These are phyloP conservation scores for Cephaloascus albidus DNA, from an alignment of 805 yeast species.

Conservation along the genomic window DNA sequence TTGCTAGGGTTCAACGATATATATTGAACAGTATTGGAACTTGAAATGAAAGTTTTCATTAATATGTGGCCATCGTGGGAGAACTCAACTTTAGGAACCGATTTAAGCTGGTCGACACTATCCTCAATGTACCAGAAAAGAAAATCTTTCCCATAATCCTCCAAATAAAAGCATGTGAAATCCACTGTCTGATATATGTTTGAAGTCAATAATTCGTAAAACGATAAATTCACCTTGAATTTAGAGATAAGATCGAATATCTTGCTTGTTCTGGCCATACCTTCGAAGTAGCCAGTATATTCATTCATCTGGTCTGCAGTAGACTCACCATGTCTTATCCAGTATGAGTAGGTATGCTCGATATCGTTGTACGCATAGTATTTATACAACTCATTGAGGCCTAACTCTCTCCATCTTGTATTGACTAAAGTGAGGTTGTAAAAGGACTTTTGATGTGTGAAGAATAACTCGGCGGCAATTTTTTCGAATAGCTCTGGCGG, in stretches of 20 bases:
- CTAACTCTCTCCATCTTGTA: background rate
- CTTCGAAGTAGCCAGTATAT: background rate
- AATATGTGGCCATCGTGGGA: conserved; percentile 1
- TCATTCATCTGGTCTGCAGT: background rate
- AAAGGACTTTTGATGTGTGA: background rate
- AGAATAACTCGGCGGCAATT: background rate
- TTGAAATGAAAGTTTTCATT: background rate
- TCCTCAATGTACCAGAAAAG: conserved; percentile 4
- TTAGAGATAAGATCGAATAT: background rate
- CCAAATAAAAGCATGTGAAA: conserved; percentile 4
- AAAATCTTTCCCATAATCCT: conserved; percentile 4
- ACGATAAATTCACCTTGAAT: conserved; percentile 2
- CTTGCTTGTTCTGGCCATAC: background rate
- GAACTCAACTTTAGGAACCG: conserved; percentile 1
- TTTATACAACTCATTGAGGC: background rate
- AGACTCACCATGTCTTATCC: background rate
- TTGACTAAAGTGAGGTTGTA: background rate
- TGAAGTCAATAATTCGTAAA: conserved; percentile 1
- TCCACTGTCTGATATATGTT: conserved; percentile 1
- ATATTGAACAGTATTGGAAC: background rate
- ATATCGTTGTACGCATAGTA: background rate
- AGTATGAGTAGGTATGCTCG: background rate
- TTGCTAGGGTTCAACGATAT: conserved; percentile 1
- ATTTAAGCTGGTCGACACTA: background rate
- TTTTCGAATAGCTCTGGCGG: background rate